These are phyloP conservation scores for Gracilaria caudata DNA, from an alignment of 23 red algal species.

Conservation along the genomic window DNA sequence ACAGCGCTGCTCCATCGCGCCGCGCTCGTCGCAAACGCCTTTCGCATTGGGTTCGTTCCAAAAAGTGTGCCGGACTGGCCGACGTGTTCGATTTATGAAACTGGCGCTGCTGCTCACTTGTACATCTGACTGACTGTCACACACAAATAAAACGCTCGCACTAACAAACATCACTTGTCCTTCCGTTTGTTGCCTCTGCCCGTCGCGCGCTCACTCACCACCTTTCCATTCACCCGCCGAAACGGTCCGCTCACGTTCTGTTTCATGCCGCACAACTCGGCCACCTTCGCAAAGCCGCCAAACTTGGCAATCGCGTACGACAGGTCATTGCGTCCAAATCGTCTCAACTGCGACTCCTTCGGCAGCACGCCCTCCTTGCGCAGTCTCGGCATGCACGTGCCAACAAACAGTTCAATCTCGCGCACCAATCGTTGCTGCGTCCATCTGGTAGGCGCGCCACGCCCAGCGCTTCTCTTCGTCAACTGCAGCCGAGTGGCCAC, in stretches of 20 bases:
- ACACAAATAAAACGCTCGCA: neutral
- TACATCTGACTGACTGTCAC: neutral
- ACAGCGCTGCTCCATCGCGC: neutral
- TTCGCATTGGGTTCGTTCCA: neutral
- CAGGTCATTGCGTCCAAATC: conserved; percentile 58
- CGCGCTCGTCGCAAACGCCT: neutral
- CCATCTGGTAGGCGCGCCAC: conserved; percentile 46
- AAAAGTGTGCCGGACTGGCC: neutral
- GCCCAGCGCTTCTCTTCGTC: neutral
- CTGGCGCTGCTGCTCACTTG: no score
- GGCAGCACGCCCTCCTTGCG: conserved; percentile 11
- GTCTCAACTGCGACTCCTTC: conserved; percentile 47
- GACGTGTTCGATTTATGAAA: neutral
- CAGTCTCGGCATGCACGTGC: conserved; percentile 31
- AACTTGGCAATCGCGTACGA: conserved; percentile 54
- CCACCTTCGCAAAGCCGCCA: conserved; percentile 36
- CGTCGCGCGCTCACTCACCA: neutral
- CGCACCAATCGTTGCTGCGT: conserved; percentile 1
- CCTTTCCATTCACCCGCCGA: neutral
- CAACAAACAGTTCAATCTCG: conserved; percentile 41
- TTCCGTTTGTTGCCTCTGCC: neutral
- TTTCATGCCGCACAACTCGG: conserved; percentile 4
- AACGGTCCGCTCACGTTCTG: conserved; percentile 11
- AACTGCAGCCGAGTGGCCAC: conserved; percentile 29
- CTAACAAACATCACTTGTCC: neutral